phyloP scores from a whole-genome alignment of 2,329 filamentous ascomycete genomes.

The Emericellopsis cladophorae region DNA sequence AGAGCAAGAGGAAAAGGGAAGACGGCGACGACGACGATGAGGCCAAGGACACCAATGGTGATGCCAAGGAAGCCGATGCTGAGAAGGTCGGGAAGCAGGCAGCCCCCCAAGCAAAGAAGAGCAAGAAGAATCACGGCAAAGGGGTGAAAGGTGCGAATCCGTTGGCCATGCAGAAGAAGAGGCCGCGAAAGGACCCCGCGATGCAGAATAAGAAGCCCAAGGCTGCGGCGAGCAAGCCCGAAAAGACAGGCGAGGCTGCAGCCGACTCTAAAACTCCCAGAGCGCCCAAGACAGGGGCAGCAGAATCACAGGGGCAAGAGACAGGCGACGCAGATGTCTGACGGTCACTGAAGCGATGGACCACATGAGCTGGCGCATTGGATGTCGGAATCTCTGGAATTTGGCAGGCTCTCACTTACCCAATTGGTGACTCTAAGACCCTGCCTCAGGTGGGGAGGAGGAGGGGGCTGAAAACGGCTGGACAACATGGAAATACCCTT shows the following conservation, averaged over 20 bases:
- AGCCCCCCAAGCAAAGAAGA: slow-evolving; percentile 13
- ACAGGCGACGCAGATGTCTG: no score
- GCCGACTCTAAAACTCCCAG: no score
- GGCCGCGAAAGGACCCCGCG: neutral
- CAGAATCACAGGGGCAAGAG: no score
- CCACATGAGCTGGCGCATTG: no score
- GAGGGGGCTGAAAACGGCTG: neutral
- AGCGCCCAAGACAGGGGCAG: no score
- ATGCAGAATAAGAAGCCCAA: slow-evolving; percentile 19
- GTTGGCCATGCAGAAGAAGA: slow-evolving; percentile 41
- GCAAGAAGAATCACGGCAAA: slow-evolving; percentile 43
- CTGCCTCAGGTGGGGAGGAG: neutral
- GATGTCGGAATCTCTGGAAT: no score
- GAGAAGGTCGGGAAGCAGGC: slow-evolving; percentile 1
- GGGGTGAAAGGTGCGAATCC: slow-evolving; percentile 62
- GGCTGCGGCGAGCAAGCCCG: slow-evolving; percentile 6
- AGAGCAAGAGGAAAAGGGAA: slow-evolving; percentile 38
- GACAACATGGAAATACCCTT: neutral
- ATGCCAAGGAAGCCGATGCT: slow-evolving; percentile 26
- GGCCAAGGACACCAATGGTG: slow-evolving; percentile 2
- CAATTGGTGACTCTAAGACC: no score
- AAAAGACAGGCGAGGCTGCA: neutral
- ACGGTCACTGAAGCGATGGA: no score
- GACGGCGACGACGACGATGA: slow-evolving; percentile 24
- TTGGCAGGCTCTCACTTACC: no score